These are phyloP conservation scores for Peronospora destructor DNA, from an alignment of 352 stramenopile species.

Conservation along the genomic window DNA sequence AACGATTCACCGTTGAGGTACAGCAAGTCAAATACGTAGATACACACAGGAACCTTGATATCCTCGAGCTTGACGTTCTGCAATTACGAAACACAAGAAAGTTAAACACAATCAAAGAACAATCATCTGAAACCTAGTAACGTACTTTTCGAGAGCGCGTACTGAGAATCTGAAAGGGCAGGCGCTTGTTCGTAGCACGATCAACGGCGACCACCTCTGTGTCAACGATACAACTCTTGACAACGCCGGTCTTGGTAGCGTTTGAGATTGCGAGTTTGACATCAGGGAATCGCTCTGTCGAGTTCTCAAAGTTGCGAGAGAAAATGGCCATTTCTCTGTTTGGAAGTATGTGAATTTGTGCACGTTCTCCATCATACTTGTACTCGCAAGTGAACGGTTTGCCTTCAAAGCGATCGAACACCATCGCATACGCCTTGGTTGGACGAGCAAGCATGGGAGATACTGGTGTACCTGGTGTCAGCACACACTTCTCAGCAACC, in stretches of 20 bases:
- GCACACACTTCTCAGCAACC: slow-evolving; percentile 74
- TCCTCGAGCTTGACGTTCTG: slow-evolving; percentile 82
- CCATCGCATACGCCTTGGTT: slow-evolving; percentile 93
- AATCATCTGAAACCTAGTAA: background rate
- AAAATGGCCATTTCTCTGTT: slow-evolving; percentile 94
- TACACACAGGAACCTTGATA: slow-evolving; percentile 88
- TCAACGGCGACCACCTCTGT: slow-evolving; percentile 98
- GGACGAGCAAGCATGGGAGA: slow-evolving; percentile 98
- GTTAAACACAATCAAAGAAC: slow-evolving; percentile 10
- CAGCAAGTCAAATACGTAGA: slow-evolving; percentile 98
- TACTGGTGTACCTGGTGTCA: slow-evolving; percentile 95
- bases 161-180: slow-evolving; percentile 98
- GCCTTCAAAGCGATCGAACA: slow-evolving; percentile 95
- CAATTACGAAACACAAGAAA: slow-evolving; percentile 4
- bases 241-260: slow-evolving; percentile 45
- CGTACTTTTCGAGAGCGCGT: slow-evolving; percentile 92
- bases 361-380: slow-evolving; percentile 99
- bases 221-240: slow-evolving; percentile 95
- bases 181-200: slow-evolving; percentile 90
- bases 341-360: slow-evolving; percentile 90
- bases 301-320: slow-evolving; percentile 97
- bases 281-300: slow-evolving; percentile 94
- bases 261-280: slow-evolving; percentile 70
- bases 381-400: slow-evolving; percentile 98
- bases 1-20: slow-evolving; percentile 96